These are phyloP conservation scores for Candida peoriensis DNA, from an alignment of 805 yeast genomes.

Conservation along the genomic window DNA sequence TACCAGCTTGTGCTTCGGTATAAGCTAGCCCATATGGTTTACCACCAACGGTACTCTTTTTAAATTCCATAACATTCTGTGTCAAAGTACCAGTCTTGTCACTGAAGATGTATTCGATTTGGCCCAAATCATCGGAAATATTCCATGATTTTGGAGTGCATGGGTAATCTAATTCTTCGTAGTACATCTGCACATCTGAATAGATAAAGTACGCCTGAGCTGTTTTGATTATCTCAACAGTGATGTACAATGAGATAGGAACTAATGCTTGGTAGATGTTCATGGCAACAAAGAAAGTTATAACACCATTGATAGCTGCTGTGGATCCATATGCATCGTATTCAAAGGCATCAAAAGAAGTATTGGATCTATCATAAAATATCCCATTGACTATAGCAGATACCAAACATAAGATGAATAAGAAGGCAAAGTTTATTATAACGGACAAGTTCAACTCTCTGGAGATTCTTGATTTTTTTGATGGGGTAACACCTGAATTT, in stretches of 20 bases:
- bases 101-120: constrained; percentile 77
- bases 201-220: constrained; percentile 78
- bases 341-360: constrained; percentile 59
- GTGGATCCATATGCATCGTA: constrained; percentile 62
- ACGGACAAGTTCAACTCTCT: constrained; percentile 69
- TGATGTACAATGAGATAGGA: constrained; percentile 77
- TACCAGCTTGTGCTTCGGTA: constrained; percentile 78
- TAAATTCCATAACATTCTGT: constrained; percentile 82
- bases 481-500: constrained; percentile 73
- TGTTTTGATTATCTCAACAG: constrained; percentile 77
- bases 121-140: constrained; percentile 82
- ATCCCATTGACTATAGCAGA: constrained; percentile 71
- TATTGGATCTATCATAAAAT: constrained; percentile 41
- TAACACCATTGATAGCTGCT: constrained; percentile 62
- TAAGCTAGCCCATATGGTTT: constrained; percentile 71
- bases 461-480: constrained; percentile 71
- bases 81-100: constrained; percentile 85
- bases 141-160: constrained; percentile 85
- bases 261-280: constrained; percentile 75
- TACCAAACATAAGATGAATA: constrained; percentile 61
- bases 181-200: constrained; percentile 69
- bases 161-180: constrained; percentile 65
- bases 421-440: constrained; percentile 53
- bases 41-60: constrained; percentile 74
- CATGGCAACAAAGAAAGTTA: constrained; percentile 69